A percentile compares a stretch with the other conserved stretches of the same genome.
These are phyloP conservation scores for Dictyostelium brefeldianum DNA, from an alignment of 78 protist genomes.

Conservation along the genomic window DNA sequence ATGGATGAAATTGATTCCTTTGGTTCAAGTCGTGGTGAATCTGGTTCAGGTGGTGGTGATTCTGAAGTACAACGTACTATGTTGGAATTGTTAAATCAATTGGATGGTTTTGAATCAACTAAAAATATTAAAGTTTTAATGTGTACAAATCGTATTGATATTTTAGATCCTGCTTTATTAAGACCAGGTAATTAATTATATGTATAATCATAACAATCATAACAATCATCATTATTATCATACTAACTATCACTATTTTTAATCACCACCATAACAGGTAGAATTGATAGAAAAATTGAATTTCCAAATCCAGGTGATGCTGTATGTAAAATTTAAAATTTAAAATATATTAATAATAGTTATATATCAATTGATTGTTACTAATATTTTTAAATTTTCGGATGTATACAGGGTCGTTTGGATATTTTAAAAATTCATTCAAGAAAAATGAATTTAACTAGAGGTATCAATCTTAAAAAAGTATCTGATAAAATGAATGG, in stretches of 20 bases:
- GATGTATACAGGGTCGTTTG: slow-evolving; percentile 87
- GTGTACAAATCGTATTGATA: slow-evolving; percentile 99
- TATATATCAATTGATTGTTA: no score
- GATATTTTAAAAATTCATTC: slow-evolving; percentile 99
- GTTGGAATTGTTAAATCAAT: slow-evolving; percentile 99
- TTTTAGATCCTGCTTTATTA: slow-evolving; percentile 99
- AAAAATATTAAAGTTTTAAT: slow-evolving; percentile 99
- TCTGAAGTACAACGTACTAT: slow-evolving; percentile 99
- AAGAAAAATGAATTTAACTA: slow-evolving; percentile 98
- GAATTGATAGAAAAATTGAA: slow-evolving; percentile 99
- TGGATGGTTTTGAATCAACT: slow-evolving; percentile 99
- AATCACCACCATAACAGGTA: no score
- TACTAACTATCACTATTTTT: no score
- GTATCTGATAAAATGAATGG: slow-evolving; percentile 94
- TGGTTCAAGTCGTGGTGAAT: slow-evolving; percentile 90
- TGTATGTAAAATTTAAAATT: slow-evolving; percentile 31
- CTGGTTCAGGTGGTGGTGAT: slow-evolving; percentile 92
- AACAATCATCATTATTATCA: no score
- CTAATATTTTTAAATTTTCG: neutral
- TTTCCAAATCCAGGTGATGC: slow-evolving; percentile 88
- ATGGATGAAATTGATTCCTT: slow-evolving; percentile 99
- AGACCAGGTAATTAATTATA: no score
- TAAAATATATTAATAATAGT: neutral
- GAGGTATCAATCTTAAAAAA: slow-evolving; percentile 97
- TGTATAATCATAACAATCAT: no score